These are phyloP conservation scores for Ceratocystis alfenasii DNA, from an alignment of 2,329 filamentous ascomycete genomes.

Conservation along the genomic window DNA sequence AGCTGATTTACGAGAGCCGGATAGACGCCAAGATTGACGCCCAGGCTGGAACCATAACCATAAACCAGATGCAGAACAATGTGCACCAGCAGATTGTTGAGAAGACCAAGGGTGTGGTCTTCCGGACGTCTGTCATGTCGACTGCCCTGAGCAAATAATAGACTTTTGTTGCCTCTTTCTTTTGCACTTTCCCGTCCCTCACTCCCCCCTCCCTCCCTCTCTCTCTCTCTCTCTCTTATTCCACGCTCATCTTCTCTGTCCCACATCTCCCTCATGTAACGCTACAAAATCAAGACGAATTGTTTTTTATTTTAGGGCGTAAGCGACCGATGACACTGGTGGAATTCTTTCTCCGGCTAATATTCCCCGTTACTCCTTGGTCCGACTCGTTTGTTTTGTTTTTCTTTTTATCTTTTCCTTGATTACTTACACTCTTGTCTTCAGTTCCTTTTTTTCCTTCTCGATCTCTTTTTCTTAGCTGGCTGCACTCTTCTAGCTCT, in stretches of 20 bases:
- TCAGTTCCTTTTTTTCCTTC: not conserved
- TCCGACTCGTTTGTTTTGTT: no score
- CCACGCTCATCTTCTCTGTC: not conserved
- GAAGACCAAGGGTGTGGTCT: conserved; percentile 97
- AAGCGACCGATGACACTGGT: no score
- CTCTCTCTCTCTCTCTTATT: not conserved
- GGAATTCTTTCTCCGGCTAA: not conserved
- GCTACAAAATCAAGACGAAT: no score
- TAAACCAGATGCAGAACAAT: conserved; percentile 98
- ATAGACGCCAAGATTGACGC: conserved; percentile 99
- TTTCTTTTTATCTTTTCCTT: not conserved
- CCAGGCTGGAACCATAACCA: conserved; percentile 94
- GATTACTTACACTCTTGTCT: not conserved
- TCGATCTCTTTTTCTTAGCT: not conserved
- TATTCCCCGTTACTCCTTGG: not conserved
- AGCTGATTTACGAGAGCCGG: conserved; percentile 92
- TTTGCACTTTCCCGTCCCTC: not conserved
- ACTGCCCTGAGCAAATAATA: conserved; percentile 46
- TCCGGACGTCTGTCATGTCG: conserved; percentile 88
- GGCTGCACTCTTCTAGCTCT: not conserved
- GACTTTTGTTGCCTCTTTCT: not conserved
- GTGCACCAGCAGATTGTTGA: conserved; percentile 99
- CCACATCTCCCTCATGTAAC: not conserved
- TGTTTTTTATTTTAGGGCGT: no score
- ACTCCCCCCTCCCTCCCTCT: not conserved